phyloP scores from a whole-genome alignment of 257 asterid genomes.

The Przewalskia tangutica region DNA sequence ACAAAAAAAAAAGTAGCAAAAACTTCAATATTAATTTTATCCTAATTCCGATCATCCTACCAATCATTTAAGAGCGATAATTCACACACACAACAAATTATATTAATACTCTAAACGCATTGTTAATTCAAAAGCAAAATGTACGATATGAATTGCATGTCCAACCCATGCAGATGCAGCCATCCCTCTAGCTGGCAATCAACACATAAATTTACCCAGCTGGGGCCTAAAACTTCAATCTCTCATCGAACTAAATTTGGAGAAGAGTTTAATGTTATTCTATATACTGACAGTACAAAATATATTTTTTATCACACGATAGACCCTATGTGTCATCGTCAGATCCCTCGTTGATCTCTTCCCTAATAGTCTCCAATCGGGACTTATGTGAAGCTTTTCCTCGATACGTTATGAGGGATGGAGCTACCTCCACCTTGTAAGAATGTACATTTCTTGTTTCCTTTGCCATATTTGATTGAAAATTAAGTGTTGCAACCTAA shows the following conservation, averaged over 20 bases:
- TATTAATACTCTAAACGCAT: not conserved
- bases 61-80: not conserved
- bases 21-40: not conserved
- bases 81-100: not conserved
- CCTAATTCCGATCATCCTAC: not conserved
- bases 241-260: not conserved
- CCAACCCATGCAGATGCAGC: not conserved
- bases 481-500: not conserved
- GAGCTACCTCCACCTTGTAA: not conserved
- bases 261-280: not conserved
- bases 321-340: not conserved
- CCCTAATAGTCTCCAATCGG: not conserved
- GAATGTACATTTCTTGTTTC: not conserved
- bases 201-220: not conserved
- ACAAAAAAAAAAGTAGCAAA: not conserved
- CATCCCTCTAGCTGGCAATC: not conserved
- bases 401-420: not conserved
- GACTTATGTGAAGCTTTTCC: not conserved
- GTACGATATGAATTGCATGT: not conserved
- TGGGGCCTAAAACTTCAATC: not conserved
- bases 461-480: not conserved
- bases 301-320: not conserved
- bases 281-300: not conserved
- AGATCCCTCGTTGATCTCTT: slow-evolving; percentile 1
- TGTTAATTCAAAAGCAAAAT: not conserved